A percentile compares a stretch with the other conserved stretches of the same genome.
These are phyloP conservation scores for Calonectria pseudoreteaudii DNA, from an alignment of 2,329 filamentous ascomycete genomes.

Conservation along the genomic window DNA sequence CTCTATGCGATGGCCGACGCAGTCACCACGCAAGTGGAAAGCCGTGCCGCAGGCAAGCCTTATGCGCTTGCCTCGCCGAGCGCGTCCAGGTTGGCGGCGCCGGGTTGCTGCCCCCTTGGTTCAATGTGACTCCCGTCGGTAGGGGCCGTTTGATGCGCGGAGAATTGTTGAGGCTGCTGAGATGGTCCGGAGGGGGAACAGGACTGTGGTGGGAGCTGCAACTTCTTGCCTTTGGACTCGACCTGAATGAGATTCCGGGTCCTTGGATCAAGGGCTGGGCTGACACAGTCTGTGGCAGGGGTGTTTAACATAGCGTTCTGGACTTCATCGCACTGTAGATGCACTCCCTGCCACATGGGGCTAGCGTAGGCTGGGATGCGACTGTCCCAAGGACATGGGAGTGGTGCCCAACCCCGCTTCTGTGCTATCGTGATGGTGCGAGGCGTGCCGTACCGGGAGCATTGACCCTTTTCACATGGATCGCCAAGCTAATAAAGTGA, in stretches of 20 bases:
- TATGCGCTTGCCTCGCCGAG: background rate
- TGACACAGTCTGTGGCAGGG: background rate
- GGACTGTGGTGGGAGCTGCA: background rate
- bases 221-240: background rate
- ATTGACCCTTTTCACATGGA: background rate
- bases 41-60: background rate
- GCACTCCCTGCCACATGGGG: background rate
- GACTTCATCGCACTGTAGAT: background rate
- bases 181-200: background rate
- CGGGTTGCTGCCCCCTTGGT: background rate
- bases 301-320: background rate
- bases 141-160: background rate
- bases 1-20: background rate
- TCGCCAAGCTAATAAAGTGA: background rate
- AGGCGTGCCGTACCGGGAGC: background rate
- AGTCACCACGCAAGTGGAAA: background rate
- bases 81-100: background rate
- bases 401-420: background rate
- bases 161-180: background rate
- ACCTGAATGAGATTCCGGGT: background rate
- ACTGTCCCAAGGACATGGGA: conserved; percentile 1
- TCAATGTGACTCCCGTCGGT: background rate
- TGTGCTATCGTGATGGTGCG: background rate
- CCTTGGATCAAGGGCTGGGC: background rate
- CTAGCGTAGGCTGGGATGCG: background rate